Percentiles rank a stretch among this genome's conserved stretches.
Conservation (phyloP, 163 green algal species). For the Scenedesmus sp. region DNA sequence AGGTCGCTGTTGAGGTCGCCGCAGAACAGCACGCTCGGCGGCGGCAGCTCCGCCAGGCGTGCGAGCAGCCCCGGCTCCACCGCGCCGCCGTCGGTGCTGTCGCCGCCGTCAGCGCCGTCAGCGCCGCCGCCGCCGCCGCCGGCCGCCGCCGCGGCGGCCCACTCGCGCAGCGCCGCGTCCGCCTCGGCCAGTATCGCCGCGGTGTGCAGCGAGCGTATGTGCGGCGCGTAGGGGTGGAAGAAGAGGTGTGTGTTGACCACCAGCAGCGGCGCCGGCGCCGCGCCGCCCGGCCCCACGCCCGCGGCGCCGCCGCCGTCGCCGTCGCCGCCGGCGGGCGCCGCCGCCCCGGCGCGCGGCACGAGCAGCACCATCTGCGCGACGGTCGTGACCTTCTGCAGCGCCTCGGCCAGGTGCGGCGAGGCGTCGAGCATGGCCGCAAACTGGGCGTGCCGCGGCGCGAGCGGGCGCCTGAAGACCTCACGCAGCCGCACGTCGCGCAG, state of each 20-base stretch:
- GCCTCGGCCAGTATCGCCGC: constrained; percentile 76
- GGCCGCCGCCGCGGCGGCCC: constrained; percentile 16
- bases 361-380: constrained; percentile 79
- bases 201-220: constrained; percentile 91
- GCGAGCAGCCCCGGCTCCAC: constrained; percentile 18
- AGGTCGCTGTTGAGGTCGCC: constrained; percentile 92
- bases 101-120: background rate
- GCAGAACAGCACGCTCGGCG: constrained; percentile 75
- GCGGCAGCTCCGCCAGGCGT: constrained; percentile 9
- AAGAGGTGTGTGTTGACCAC: constrained; percentile 95
- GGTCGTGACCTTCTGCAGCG: constrained; percentile 84
- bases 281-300: background rate
- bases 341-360: constrained; percentile 33
- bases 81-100: constrained; percentile 12
- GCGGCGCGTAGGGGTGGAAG: constrained; percentile 85
- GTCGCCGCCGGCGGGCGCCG: background rate
- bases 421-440: constrained; percentile 68
- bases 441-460: constrained; percentile 54
- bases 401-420: constrained; percentile 66
- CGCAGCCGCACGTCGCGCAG: constrained; percentile 65
- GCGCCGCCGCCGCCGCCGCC: constrained; percentile 31
- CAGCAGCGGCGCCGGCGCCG: constrained; percentile 55
- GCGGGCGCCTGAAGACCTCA: constrained; percentile 57
- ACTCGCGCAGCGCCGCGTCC: constrained; percentile 25
- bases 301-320: background rate